phyloP scores from a whole-genome alignment of 192 early-diverging fungal species.

The Coemansia sp. region DNA sequence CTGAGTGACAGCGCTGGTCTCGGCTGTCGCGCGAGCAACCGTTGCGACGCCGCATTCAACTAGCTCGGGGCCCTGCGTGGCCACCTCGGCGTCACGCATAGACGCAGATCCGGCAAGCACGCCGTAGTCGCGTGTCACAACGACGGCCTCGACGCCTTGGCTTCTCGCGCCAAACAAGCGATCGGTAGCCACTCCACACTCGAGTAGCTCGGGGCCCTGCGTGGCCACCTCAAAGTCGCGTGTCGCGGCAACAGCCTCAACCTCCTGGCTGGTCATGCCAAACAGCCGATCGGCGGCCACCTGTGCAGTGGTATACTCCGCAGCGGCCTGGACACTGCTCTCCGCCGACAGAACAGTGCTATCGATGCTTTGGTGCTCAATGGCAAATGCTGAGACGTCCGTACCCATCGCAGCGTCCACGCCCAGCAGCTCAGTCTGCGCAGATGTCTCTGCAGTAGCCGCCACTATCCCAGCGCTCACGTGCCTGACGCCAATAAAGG shows the following conservation, averaged over 20 bases:
- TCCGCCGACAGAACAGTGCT: background rate
- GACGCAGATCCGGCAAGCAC: constrained; percentile 13
- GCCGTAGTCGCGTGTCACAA: constrained; percentile 2
- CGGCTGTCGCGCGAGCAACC: background rate
- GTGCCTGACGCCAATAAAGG: constrained; percentile 9
- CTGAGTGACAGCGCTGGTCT: constrained; percentile 6
- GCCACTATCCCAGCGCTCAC: constrained; percentile 12
- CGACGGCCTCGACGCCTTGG: constrained; percentile 16
- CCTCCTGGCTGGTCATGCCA: constrained; percentile 7
- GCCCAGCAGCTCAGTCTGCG: constrained; percentile 2
- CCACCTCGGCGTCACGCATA: constrained; percentile 15
- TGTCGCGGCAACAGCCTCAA: constrained; percentile 9
- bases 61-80: constrained; percentile 16
- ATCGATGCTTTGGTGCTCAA: constrained; percentile 13
- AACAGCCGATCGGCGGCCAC: constrained; percentile 4
- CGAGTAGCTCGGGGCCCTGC: background rate
- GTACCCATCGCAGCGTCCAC: constrained; percentile 12
- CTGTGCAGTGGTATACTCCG: background rate
- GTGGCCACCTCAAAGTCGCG: constrained; percentile 14
- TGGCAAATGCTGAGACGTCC: constrained; percentile 7
- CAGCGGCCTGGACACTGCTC: constrained; percentile 11
- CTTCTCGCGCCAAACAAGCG: constrained; percentile 17
- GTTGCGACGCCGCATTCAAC: constrained; percentile 30
- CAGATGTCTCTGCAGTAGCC: background rate
- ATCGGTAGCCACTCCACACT: constrained; percentile 20